These are phyloP conservation scores for Helianthus annuus DNA, from an alignment of 129 eudicot species.

Conservation along the genomic window DNA sequence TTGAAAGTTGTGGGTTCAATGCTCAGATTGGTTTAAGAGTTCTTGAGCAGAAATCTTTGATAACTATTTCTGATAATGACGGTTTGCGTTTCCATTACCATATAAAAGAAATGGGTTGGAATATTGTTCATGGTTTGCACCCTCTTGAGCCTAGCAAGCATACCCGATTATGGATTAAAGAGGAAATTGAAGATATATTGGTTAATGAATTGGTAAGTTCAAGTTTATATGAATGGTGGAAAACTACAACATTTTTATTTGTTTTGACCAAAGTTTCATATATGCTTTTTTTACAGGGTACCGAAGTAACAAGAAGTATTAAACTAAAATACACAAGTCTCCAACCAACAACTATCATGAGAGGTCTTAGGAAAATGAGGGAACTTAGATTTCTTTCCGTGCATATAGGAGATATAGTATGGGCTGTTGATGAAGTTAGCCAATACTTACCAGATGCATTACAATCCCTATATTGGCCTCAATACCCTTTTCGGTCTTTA, in stretches of 20 bases:
- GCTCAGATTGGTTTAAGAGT: conserved; percentile 9
- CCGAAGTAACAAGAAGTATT: no score
- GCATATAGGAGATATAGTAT: not conserved
- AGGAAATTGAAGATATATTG: no score
- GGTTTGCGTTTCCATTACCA: conserved; percentile 3
- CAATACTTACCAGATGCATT: conserved; percentile 8
- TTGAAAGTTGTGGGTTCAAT: conserved; percentile 19
- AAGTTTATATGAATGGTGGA: not conserved
- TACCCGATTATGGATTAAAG: no score
- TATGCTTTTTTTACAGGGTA: not conserved
- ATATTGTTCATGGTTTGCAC: not conserved
- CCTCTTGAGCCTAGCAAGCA: no score
- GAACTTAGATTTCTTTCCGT: conserved; percentile 15
- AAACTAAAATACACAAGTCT: no score
- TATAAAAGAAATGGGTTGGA: conserved; percentile 15
- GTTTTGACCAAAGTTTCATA: not conserved
- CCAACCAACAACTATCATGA: no score
- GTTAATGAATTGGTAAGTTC: no score
- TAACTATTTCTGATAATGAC: not conserved
- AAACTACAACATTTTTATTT: not conserved
- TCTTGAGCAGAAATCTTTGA: conserved; percentile 21
- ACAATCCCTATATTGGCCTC: not conserved
- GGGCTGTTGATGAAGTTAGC: not conserved
- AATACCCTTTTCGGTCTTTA: not conserved
- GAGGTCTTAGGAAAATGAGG: no score